Percentiles rank a stretch among this genome's conserved stretches.
These are phyloP conservation scores for Pestalotiopsis sp. DNA, from an alignment of 2,329 filamentous ascomycete genomes.

Conservation along the genomic window DNA sequence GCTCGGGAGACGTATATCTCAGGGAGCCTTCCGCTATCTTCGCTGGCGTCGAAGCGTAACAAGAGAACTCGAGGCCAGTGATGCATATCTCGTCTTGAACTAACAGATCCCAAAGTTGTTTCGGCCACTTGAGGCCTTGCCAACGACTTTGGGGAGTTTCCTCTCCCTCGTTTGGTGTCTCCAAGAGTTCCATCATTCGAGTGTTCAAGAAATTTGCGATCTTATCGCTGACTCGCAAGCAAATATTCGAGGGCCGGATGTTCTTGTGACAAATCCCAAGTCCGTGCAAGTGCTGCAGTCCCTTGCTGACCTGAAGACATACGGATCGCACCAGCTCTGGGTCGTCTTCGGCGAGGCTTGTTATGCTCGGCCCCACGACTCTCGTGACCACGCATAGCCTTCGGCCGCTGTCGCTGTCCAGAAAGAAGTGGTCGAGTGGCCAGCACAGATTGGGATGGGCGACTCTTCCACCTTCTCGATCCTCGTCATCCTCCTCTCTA, in stretches of 20 bases:
- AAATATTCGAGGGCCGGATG: conserved; percentile 8
- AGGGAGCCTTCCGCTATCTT: not conserved
- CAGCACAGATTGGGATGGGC: not conserved
- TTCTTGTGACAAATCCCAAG: conserved; percentile 13
- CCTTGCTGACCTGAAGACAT: conserved; percentile 1
- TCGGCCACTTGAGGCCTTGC: not conserved
- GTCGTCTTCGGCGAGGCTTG: not conserved
- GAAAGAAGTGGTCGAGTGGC: not conserved
- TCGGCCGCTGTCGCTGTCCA: not conserved
- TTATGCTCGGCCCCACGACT: conserved; percentile 5
- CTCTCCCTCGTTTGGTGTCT: not conserved
- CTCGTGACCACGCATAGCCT: conserved; percentile 4
- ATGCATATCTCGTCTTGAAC: not conserved
- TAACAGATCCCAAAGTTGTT: not conserved
- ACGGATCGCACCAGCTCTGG: not conserved
- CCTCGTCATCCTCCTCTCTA: no score
- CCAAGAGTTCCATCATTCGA: not conserved
- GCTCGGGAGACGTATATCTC: not conserved
- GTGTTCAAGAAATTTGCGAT: not conserved
- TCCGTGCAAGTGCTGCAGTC: not conserved
- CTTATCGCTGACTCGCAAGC: not conserved
- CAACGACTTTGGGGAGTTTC: not conserved
- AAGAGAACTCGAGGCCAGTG: not conserved
- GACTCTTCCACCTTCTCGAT: no score
- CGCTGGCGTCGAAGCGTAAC: not conserved